phyloP scores from a whole-genome alignment of 495 filamentous ascomycete genomes.

The Aspergillus cristatus region DNA sequence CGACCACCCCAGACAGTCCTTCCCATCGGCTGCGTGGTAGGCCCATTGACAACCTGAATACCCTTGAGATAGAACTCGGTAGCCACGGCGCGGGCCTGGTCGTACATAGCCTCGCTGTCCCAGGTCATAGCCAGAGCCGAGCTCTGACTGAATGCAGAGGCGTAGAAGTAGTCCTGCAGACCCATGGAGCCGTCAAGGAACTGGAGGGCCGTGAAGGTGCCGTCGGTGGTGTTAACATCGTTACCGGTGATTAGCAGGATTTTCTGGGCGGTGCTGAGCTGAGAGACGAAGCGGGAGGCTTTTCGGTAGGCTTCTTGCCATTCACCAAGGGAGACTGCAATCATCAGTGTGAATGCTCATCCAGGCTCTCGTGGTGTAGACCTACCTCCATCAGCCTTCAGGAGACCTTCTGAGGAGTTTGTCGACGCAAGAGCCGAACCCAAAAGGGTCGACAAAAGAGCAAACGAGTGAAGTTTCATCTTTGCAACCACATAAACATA shows the following conservation, averaged over 20 bases:
- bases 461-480: background rate
- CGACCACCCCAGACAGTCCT: slow-evolving; percentile 60
- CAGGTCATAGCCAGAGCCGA: slow-evolving; percentile 53
- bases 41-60: slow-evolving; percentile 44
- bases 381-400: background rate
- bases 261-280: slow-evolving; percentile 74
- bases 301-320: slow-evolving; percentile 71
- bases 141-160: slow-evolving; percentile 52
- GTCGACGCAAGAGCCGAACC: background rate
- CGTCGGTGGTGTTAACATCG: slow-evolving; percentile 31
- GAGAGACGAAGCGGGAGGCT: slow-evolving; percentile 61
- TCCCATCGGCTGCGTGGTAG: slow-evolving; percentile 61
- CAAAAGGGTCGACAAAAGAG: background rate
- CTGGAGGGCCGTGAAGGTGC: slow-evolving; percentile 8
- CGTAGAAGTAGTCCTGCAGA: slow-evolving; percentile 53
- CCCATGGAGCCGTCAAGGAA: slow-evolving; percentile 41
- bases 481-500: background rate
- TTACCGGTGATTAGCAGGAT: slow-evolving; percentile 75
- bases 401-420: background rate
- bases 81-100: slow-evolving; percentile 40
- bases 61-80: slow-evolving; percentile 44
- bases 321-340: background rate
- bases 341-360: too few relatives aligned
- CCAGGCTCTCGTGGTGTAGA: too few relatives aligned
- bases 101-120: slow-evolving; percentile 47